Conservation (phyloP, 208 protist genomes). For the Trypanosoma theileri region DNA sequence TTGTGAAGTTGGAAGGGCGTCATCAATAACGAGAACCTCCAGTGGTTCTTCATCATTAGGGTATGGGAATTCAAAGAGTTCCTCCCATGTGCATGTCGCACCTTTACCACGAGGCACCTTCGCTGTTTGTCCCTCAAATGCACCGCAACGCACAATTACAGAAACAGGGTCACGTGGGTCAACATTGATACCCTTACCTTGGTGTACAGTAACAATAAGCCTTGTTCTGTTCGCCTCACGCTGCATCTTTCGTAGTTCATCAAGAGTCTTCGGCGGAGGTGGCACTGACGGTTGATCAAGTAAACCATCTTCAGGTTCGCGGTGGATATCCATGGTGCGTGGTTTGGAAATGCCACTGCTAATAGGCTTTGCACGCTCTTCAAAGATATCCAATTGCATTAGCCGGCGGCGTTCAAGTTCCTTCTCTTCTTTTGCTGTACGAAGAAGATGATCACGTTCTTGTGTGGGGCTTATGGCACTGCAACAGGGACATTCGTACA, state of each 20-base stretch:
- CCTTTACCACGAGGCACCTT: slow-evolving; percentile 75
- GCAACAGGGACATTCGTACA: slow-evolving; percentile 86
- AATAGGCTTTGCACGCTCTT: slow-evolving; percentile 78
- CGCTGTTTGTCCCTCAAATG: slow-evolving; percentile 87
- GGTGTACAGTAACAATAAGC: slow-evolving; percentile 88
- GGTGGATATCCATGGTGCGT: slow-evolving; percentile 36
- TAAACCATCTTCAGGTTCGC: slow-evolving; percentile 49
- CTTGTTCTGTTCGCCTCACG: slow-evolving; percentile 41
- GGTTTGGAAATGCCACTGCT: slow-evolving; percentile 34
- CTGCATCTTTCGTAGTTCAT: slow-evolving; percentile 51
- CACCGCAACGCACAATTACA: slow-evolving; percentile 84
- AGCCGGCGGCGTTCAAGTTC: slow-evolving; percentile 60
- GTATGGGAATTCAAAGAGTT: slow-evolving; percentile 90
- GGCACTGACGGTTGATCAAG: slow-evolving; percentile 40
- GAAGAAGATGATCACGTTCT: slow-evolving; percentile 62
- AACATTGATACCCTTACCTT: slow-evolving; percentile 67
- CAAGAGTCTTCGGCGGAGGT: slow-evolving; percentile 66
- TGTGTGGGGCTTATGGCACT: slow-evolving; percentile 56
- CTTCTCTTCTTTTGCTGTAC: slow-evolving; percentile 64
- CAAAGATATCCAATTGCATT: slow-evolving; percentile 88
- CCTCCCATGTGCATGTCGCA: slow-evolving; percentile 74
- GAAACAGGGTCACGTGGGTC: slow-evolving; percentile 63
- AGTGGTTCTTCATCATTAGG: slow-evolving; percentile 73
- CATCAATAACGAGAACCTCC: slow-evolving; percentile 83
- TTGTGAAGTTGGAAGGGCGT: slow-evolving; percentile 52